Evolutionary conservation across 148 eudicot genomes (phyloP).

Genomic region (Amaranthus palmeri): DNA sequence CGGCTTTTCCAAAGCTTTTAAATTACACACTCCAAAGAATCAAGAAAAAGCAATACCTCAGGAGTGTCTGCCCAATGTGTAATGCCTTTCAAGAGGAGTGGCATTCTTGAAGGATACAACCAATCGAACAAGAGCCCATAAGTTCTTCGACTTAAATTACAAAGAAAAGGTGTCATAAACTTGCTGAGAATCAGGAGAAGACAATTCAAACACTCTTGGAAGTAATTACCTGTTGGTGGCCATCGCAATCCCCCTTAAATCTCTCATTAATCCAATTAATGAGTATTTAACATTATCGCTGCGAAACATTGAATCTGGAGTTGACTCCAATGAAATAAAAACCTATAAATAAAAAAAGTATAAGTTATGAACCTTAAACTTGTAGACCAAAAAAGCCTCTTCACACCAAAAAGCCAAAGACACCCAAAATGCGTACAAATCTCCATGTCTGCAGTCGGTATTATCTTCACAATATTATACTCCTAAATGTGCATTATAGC

Average conservation of each 20-base stretch:
- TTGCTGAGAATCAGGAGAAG: neutral
- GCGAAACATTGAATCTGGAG: constrained; percentile 77
- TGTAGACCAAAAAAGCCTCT: neutral
- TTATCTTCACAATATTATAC: neutral
- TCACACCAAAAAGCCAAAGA: constrained; percentile 1
- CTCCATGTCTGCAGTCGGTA: neutral
- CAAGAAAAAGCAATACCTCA: constrained; percentile 52
- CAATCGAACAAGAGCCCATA: constrained; percentile 94
- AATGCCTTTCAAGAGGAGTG: constrained; percentile 81
- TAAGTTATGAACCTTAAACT: neutral
- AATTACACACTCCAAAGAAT: neutral
- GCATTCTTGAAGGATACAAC: constrained; percentile 88
- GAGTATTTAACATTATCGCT: constrained; percentile 74
- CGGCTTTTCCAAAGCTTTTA: neutral
- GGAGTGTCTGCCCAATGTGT: constrained; percentile 98
- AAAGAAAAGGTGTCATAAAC: constrained; percentile 12
- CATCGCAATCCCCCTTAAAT: constrained; percentile 92
- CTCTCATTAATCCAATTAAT: constrained; percentile 86
- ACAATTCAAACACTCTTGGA: neutral
- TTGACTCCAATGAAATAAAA: constrained; percentile 65
- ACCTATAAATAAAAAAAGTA: constrained; percentile 40
- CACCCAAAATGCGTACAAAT: neutral
- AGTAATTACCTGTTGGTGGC: constrained; percentile 75
- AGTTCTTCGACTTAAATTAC: constrained; percentile 69
- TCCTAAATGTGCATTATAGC: neutral